Evolutionary conservation across 176 grass and related monocot species (phyloP).

Genomic region (Chrysopogon serrulatus): DNA sequence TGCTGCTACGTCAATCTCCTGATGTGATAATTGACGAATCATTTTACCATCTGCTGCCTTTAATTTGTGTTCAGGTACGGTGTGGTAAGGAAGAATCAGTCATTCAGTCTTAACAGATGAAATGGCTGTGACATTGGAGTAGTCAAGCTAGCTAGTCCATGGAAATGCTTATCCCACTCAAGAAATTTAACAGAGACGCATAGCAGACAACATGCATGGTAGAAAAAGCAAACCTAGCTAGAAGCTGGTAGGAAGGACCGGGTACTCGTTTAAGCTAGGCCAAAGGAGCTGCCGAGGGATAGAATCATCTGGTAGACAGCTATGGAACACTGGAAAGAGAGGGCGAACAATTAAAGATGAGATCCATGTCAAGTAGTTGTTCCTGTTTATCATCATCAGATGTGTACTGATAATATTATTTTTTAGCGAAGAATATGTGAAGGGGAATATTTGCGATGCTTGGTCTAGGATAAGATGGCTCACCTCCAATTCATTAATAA

Average conservation of each 20-base stretch:
- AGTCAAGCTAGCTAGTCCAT: background rate
- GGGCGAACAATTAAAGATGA: background rate
- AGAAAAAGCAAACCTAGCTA: conserved; percentile 18
- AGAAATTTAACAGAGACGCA: background rate
- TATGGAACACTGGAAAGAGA: conserved; percentile 14
- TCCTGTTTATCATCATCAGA: conserved; percentile 37
- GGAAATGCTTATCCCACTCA: background rate
- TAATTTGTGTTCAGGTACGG: conserved; percentile 16
- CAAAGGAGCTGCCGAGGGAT: conserved; percentile 2
- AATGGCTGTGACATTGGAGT: background rate
- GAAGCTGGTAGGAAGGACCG: conserved; percentile 29
- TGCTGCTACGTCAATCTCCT: background rate
- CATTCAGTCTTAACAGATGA: conserved; percentile 7
- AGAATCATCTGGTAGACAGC: conserved; percentile 12
- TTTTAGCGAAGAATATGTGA: conserved; percentile 16
- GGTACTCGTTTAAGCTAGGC: conserved; percentile 5
- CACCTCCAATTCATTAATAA: background rate
- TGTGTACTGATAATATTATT: background rate
- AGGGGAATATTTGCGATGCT: background rate
- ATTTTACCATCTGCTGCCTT: background rate
- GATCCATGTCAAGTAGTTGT: conserved; percentile 14
- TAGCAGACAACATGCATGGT: conserved; percentile 1
- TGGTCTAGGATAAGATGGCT: background rate
- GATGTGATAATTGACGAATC: background rate
- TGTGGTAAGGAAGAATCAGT: conserved; percentile 27